Base-by-base conservation (phyloP, 2,329 filamentous ascomycete genomes). In the Rutstroemia sp. region DNA sequence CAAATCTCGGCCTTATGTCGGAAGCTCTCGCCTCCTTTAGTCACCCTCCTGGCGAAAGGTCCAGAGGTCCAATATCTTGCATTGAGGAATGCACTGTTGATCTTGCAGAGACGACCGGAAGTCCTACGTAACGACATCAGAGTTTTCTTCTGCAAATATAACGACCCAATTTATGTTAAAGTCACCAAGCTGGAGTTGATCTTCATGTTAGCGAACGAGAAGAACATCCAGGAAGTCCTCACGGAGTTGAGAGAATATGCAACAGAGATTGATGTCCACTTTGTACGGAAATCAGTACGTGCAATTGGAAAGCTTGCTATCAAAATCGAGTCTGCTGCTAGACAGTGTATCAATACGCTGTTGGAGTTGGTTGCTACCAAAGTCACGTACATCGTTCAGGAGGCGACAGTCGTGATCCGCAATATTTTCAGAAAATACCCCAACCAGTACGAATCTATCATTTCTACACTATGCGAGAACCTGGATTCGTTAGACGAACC, bases 91-190 rank as follows among this genome's bases (percentile, higher is more conserved):
- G 94, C 94, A 0, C 79, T 99, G 2, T 78, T 99, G 14, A 99
- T 99, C 64, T 76, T 99, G 52, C 94, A 99, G 71, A 81, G 92
- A 65, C 81, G 92, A 56, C 94, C 94, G 0, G 94, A 97, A 67
- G 92, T 99, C 8, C 74, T 99, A 54, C 84, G 91, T 61, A 97
- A 96, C 72, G 94, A 99, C 71, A 97, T 99, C 60, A 84, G 94
- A 48, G 94, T 99, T 34, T 99, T 99, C 75, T 99, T 99, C 74
- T 99, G 94, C 83, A 99, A 99, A 78, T 99, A 99, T 74, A 99
- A 99, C 71, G 94, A 99, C 69, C 94, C 94, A 0, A 99, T 99
- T 62, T 99, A 97, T 71, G 94, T 99, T 74, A 99, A 99, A 73
- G 94, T 99, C 51, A 99, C 94, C 16, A 99, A 99, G 73, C 80